These are phyloP conservation scores for Podaxis pistillaris DNA, from an alignment of 768 basidiomycete species.

Conservation along the genomic window DNA sequence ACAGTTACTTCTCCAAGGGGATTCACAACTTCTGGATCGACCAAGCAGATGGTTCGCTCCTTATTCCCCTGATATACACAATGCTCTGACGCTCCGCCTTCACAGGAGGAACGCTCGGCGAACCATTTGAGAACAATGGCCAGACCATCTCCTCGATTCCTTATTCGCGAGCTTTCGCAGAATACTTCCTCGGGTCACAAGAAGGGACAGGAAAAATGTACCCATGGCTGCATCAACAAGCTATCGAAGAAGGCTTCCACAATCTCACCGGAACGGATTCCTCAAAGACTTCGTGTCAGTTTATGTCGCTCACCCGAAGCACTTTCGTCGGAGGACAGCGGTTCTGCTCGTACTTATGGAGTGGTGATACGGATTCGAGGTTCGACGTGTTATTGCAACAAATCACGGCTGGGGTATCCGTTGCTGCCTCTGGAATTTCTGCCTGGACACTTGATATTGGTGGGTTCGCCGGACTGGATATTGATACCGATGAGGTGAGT, in stretches of 20 bases:
- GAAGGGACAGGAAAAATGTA: conserved; percentile 36
- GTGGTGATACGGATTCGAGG: conserved; percentile 33
- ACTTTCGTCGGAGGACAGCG: conserved; percentile 35
- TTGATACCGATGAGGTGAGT: conserved; percentile 27
- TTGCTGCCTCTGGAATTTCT: conserved; percentile 35
- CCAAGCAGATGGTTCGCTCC: conserved; percentile 31
- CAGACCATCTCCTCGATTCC: conserved; percentile 30
- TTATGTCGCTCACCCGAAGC: conserved; percentile 34
- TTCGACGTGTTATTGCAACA: conserved; percentile 34
- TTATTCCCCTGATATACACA: neutral
- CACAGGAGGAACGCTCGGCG: conserved; percentile 32
- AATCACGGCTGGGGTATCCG: conserved; percentile 31
- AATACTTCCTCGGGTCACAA: conserved; percentile 36
- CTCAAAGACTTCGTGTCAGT: conserved; percentile 25
- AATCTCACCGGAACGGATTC: conserved; percentile 27
- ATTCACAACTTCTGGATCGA: conserved; percentile 39
- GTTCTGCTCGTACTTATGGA: conserved; percentile 38
- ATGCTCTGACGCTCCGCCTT: neutral
- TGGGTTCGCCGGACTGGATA: conserved; percentile 31
- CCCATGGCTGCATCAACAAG: conserved; percentile 37
- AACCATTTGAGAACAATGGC: conserved; percentile 35
- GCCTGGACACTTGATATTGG: conserved; percentile 38
- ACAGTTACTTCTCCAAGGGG: conserved; percentile 35
- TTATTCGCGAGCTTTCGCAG: conserved; percentile 31
- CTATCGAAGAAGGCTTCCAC: conserved; percentile 33